Evolutionary conservation across 768 basidiomycete species (phyloP).

Genomic region (Agaricus sinodeliciosus): DNA sequence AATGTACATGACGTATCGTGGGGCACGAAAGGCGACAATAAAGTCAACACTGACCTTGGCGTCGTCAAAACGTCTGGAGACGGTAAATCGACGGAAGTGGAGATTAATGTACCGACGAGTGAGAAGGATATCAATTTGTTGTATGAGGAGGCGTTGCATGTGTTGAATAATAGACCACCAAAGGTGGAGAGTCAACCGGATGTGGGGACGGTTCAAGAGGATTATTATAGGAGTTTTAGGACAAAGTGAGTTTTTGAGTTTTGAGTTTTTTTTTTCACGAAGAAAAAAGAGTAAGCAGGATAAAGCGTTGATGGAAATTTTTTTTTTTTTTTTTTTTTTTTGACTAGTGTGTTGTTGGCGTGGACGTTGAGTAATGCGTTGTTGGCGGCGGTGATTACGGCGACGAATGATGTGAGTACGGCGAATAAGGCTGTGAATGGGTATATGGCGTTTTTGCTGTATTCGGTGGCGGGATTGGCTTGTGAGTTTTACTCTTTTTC

Average conservation of each 20-base stretch:
- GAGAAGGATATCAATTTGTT: conserved; percentile 85
- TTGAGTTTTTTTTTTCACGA: too few relatives aligned
- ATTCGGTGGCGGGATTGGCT: conserved; percentile 83
- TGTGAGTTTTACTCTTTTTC: conserved; percentile 40
- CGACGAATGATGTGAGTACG: conserved; percentile 29
- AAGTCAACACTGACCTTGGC: conserved; percentile 77
- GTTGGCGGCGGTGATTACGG: conserved; percentile 72
- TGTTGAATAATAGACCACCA: conserved; percentile 72
- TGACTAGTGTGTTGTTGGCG: conserved; percentile 57
- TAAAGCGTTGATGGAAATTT: too few relatives aligned
- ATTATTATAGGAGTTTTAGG: conserved; percentile 84
- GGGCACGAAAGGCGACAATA: conserved; percentile 96
- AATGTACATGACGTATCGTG: conserved; percentile 91
- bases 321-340: conserved; percentile 7
- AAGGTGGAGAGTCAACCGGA: conserved; percentile 64
- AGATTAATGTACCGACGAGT: conserved; percentile 78
- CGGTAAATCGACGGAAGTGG: conserved; percentile 64
- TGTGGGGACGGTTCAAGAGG: conserved; percentile 60
- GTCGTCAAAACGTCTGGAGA: conserved; percentile 61
- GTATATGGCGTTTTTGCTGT: conserved; percentile 86
- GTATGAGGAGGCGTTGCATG: conserved; percentile 87
- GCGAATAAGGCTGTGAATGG: conserved; percentile 61
- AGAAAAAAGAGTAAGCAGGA: too few relatives aligned
- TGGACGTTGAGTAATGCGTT: conserved; percentile 88
- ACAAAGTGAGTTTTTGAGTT: conserved; percentile 84